These are phyloP conservation scores for Trametes gibbosa DNA, from an alignment of 768 basidiomycete genomes.

Conservation along the genomic window DNA sequence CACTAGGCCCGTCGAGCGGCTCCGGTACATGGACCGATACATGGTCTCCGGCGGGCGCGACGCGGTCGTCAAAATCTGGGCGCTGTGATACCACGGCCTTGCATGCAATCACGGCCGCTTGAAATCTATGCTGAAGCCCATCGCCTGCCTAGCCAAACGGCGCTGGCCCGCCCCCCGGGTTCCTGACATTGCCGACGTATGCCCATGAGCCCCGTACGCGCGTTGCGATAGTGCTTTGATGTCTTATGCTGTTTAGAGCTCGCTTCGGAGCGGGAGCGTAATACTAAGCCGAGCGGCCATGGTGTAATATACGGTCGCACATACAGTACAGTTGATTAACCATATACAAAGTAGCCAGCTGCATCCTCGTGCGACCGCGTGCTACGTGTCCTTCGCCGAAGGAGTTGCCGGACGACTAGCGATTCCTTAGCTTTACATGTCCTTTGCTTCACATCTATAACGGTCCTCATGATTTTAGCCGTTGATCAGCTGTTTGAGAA, in stretches of 20 bases:
- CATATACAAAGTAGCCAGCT: neutral
- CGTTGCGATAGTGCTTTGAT: neutral
- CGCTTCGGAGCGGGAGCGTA: neutral
- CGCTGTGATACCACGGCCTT: slow-evolving; percentile 51
- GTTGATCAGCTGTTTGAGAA: slow-evolving; percentile 6
- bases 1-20: slow-evolving; percentile 77
- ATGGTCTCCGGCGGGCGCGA: slow-evolving; percentile 89
- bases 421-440: neutral
- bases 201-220: no score
- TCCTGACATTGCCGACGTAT: neutral
- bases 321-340: slow-evolving; percentile 16
- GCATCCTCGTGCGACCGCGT: slow-evolving; percentile 2
- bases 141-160: neutral
- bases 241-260: neutral
- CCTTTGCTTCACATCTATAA: no score
- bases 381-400: neutral
- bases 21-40: slow-evolving; percentile 97
- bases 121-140: no score
- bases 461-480: neutral
- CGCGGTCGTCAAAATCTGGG: slow-evolving; percentile 88
- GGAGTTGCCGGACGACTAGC: neutral
- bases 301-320: slow-evolving; percentile 18
- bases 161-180: neutral
- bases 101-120: neutral
- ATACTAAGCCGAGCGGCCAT: slow-evolving; percentile 1